Base-by-base conservation (phyloP, 2,329 filamentous ascomycete genomes). In the Hymenoscyphus linearis region DNA sequence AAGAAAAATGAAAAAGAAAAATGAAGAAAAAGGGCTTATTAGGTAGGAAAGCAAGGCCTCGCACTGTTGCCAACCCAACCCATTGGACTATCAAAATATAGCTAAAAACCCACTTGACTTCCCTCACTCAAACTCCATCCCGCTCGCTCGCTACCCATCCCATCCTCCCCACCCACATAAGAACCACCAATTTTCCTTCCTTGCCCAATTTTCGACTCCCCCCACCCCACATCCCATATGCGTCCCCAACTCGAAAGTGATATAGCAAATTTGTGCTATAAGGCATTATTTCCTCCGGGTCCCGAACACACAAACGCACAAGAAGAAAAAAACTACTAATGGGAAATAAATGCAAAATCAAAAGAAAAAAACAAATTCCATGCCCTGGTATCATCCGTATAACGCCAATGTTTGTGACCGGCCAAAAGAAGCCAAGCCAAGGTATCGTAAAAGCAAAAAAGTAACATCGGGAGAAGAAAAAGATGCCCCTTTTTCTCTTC, bases 351-450 rank as follows among this genome's bases (percentile, higher is more conserved):
- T n/a, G n/a, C n/a, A 61, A 40, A 59, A 44, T 37, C 40, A 54
- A 57, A 58, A 60, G 61, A 64, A 62, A 66, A 64, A 54, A 64
- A 52, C 62, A 67, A 64, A 61, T 44, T 58, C 50, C 50, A 54
- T 18, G 62, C 67, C 67, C 63, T 70, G 69, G 69, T 70, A 70
- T 70, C 69, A 70, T 70, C 68, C 68, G 58, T 67, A 31, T 31
- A 67, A 66, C 67, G 63, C 67, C 68, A 16, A 57, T 62, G 61
- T 50, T 57, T 55, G 60, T 59, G 22, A 62, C 50, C 50, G 55
- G 37, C 62, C 63, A 61, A 52, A 53, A 31, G 25, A 18, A 54
- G n/a, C 22, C 26, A 52, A 40, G 55, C 53, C 55, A 61, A 50
- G 62, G 63, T 67, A 66, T 66, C 63, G 47, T 54, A 67, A 67